Conservation (phyloP, 345 rosid species). For the Dimocarpus longan region DNA sequence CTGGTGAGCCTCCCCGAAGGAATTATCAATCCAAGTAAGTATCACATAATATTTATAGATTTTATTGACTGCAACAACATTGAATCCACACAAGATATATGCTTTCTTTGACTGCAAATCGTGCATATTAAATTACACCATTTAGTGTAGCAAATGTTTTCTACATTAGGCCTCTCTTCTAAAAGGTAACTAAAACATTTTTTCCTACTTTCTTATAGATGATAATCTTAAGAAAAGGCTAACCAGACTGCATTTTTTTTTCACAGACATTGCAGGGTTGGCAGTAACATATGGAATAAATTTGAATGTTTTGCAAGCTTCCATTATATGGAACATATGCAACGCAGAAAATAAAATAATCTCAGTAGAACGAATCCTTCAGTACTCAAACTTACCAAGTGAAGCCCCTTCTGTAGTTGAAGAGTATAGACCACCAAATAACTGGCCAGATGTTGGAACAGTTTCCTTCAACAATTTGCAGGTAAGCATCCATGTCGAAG, state of each 20-base stretch:
- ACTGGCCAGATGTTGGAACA: conserved; percentile 87
- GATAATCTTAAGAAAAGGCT: neutral
- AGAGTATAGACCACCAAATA: conserved; percentile 59
- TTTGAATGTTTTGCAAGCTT: conserved; percentile 83
- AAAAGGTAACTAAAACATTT: neutral
- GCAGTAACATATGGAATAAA: conserved; percentile 92
- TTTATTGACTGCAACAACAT: neutral
- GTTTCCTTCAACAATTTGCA: conserved; percentile 74
- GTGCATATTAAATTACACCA: neutral
- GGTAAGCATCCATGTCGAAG: conserved; percentile 38
- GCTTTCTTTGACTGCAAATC: neutral
- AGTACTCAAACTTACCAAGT: conserved; percentile 70
- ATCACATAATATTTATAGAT: neutral
- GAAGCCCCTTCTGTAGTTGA: conserved; percentile 76
- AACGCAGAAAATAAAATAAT: conserved; percentile 94
- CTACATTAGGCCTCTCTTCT: neutral
- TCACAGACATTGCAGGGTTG: conserved; percentile 87
- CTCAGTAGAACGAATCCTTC: conserved; percentile 87
- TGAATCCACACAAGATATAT: neutral
- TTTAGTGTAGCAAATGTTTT: neutral
- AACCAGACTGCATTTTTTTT: neutral
- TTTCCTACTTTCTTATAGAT: neutral
- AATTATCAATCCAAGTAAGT: conserved; percentile 89
- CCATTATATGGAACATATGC: conserved; percentile 86
- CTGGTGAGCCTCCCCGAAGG: conserved; percentile 94